These are phyloP conservation scores for Phytophthora melonis DNA, from an alignment of 352 stramenopile species.

Conservation along the genomic window DNA sequence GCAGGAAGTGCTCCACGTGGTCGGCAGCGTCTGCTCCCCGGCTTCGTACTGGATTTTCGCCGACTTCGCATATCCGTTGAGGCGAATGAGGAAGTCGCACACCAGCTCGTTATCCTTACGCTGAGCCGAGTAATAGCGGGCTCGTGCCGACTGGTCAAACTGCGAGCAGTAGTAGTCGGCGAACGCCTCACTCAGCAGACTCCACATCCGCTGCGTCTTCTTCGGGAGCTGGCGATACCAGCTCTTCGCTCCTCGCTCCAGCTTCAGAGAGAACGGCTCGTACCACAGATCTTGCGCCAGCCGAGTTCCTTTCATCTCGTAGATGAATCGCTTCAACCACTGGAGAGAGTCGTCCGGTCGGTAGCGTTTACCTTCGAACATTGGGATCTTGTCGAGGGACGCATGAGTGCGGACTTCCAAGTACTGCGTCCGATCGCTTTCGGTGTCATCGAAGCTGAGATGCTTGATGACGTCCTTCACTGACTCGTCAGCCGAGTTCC, in stretches of 20 bases:
- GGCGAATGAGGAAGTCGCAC: background rate
- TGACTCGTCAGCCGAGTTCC: too few relatives aligned
- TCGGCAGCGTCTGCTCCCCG: background rate
- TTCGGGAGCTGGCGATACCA: too few relatives aligned
- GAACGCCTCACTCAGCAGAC: background rate
- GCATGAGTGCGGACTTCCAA: background rate
- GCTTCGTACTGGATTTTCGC: background rate
- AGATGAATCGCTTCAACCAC: slow-evolving; percentile 21
- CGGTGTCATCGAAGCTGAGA: too few relatives aligned
- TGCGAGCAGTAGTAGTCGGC: background rate
- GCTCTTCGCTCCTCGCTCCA: background rate
- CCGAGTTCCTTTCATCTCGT: slow-evolving; percentile 23
- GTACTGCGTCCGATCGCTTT: background rate
- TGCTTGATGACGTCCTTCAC: too few relatives aligned
- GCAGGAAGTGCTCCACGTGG: background rate
- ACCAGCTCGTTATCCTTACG: background rate
- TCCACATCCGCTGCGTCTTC: too few relatives aligned
- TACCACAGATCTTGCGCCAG: slow-evolving; percentile 8
- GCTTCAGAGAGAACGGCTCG: slow-evolving; percentile 7
- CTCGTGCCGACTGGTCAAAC: background rate
- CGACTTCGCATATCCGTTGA: background rate
- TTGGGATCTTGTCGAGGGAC: background rate
- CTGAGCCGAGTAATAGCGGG: background rate
- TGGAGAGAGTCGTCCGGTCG: background rate
- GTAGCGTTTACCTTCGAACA: background rate